Evolutionary conservation across 177 flowering plant genomes (phyloP).

Genomic region (Vitis hybrid): DNA sequence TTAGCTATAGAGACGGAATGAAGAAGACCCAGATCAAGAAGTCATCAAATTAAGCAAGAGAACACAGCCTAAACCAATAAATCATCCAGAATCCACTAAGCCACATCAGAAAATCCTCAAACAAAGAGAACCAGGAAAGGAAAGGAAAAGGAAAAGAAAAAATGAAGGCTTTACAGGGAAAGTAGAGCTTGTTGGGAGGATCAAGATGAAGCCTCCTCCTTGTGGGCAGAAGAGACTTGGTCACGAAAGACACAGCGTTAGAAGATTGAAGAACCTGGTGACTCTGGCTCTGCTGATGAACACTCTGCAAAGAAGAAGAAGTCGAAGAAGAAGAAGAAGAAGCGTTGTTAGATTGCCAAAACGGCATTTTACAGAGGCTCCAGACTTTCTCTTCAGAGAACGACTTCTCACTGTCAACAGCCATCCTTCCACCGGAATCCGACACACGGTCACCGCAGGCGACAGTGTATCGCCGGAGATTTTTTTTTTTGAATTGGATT

Average conservation of each 20-base stretch:
- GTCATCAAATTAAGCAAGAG: too few species aligned
- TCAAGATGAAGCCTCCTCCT: constrained; percentile 47
- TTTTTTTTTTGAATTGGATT: background rate
- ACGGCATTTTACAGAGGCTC: constrained; percentile 32
- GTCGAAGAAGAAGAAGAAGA: constrained; percentile 18
- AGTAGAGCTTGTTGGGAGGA: constrained; percentile 47
- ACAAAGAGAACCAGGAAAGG: background rate
- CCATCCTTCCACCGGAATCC: constrained; percentile 18
- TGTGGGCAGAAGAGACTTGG: constrained; percentile 44
- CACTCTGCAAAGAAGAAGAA: background rate
- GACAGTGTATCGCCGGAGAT: background rate
- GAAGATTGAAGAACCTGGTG: constrained; percentile 13
- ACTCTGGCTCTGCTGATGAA: constrained; percentile 19
- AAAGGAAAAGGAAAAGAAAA: background rate
- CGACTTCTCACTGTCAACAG: constrained; percentile 21
- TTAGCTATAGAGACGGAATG: too few species aligned
- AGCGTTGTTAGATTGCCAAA: constrained; percentile 26
- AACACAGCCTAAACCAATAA: too few species aligned
- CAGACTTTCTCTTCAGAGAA: constrained; percentile 26
- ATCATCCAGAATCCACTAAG: background rate
- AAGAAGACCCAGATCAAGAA: too few species aligned
- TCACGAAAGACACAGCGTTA: constrained; percentile 25
- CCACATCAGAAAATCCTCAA: background rate
- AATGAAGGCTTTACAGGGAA: constrained; percentile 32
- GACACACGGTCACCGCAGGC: background rate